Percentiles rank a stretch among this genome's conserved stretches.
Conservation (phyloP, 2,329 filamentous ascomycete species). For the Aspergillus sclerotialis region DNA sequence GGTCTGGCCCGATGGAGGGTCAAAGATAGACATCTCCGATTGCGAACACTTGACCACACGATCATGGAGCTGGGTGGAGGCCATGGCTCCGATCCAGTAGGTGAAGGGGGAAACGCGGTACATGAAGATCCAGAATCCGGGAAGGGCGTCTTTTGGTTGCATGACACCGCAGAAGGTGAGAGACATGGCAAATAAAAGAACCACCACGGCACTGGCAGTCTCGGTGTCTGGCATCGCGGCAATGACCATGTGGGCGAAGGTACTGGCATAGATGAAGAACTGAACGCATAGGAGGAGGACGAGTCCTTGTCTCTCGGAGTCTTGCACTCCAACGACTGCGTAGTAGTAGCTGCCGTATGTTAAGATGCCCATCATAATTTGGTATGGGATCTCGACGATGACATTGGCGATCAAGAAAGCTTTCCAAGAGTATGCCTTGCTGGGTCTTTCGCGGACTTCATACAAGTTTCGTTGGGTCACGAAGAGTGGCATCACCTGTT, state of each 20-base stretch:
- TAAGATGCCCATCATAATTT: slow-evolving; percentile 63
- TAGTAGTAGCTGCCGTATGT: slow-evolving; percentile 83
- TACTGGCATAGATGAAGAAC: slow-evolving; percentile 74
- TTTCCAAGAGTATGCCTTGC: slow-evolving; percentile 78
- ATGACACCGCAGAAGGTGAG: slow-evolving; percentile 69
- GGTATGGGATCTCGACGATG: slow-evolving; percentile 79
- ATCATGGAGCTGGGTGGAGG: slow-evolving; percentile 63
- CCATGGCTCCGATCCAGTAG: slow-evolving; percentile 52
- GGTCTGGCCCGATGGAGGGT: slow-evolving; percentile 50
- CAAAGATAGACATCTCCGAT: slow-evolving; percentile 62
- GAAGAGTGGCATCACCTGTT: slow-evolving; percentile 67
- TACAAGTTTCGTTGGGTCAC: slow-evolving; percentile 74
- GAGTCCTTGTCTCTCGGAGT: slow-evolving; percentile 62
- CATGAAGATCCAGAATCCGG: slow-evolving; percentile 61
- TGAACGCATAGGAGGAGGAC: slow-evolving; percentile 70
- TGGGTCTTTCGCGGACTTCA: slow-evolving; percentile 76
- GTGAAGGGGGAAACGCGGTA: slow-evolving; percentile 54
- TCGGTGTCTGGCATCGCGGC: slow-evolving; percentile 66
- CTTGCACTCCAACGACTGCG: slow-evolving; percentile 56
- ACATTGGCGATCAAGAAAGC: slow-evolving; percentile 79
- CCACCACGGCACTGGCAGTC: slow-evolving; percentile 66
- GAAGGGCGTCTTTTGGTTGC: slow-evolving; percentile 57
- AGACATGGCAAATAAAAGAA: slow-evolving; percentile 71
- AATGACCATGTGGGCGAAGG: slow-evolving; percentile 73
- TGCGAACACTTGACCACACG: slow-evolving; percentile 57